phyloP scores from a whole-genome alignment of 2,329 filamentous ascomycete genomes.

The Diaporthe sp. region DNA sequence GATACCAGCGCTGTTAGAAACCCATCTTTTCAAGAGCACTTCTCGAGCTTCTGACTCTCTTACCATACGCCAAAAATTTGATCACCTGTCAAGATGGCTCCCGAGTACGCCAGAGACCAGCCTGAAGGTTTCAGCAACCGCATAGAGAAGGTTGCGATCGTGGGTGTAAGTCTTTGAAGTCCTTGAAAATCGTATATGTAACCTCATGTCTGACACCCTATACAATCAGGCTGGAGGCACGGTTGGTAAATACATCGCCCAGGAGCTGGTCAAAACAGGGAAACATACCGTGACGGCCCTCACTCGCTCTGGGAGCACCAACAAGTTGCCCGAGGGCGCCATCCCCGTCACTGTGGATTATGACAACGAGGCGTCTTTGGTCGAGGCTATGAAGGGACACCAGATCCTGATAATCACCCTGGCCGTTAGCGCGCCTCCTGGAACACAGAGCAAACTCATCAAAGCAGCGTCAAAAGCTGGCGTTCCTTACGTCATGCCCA shows the following conservation, averaged over 20 bases:
- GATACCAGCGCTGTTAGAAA: neutral
- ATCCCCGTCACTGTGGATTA: constrained; percentile 61
- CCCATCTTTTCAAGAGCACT: neutral
- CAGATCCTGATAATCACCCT: constrained; percentile 57
- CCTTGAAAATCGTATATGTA: neutral
- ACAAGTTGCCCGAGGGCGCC: constrained; percentile 56
- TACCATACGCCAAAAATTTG: neutral
- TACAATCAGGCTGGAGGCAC: constrained; percentile 43
- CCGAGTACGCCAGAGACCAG: constrained; percentile 37
- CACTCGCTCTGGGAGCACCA: constrained; percentile 58
- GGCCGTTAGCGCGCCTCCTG: constrained; percentile 50
- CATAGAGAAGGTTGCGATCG: constrained; percentile 46
- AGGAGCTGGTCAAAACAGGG: constrained; percentile 57
- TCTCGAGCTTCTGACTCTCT: neutral
- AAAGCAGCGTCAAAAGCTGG: constrained; percentile 58
- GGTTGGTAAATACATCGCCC: constrained; percentile 43
- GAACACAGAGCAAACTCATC: constrained; percentile 55
- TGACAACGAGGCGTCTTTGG: constrained; percentile 52
- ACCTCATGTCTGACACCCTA: constrained; percentile 6
- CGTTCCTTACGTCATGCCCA: constrained; percentile 61
- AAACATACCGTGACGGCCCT: constrained; percentile 65
- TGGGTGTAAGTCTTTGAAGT: constrained; percentile 43
- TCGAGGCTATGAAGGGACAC: constrained; percentile 49
- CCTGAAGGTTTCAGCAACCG: constrained; percentile 40
- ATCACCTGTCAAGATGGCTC: constrained; percentile 14